Conservation (phyloP, 768 basidiomycete species). For the Paxillus involutus region DNA sequence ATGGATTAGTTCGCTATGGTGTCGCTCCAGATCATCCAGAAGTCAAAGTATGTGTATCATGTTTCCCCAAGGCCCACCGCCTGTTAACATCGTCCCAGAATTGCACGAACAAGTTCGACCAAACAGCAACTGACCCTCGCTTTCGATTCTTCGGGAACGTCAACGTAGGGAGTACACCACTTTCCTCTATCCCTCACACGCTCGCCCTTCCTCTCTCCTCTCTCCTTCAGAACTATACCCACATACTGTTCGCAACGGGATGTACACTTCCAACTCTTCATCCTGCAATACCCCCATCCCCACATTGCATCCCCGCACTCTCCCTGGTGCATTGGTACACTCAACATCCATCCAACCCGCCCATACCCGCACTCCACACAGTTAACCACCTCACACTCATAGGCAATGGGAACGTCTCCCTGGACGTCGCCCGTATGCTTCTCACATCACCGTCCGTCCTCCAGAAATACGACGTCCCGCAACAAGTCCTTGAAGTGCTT, state of each 20-base stretch:
- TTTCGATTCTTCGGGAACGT: slow-evolving; percentile 94
- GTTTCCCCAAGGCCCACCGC: neutral
- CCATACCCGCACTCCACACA: slow-evolving; percentile 63
- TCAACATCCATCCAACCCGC: slow-evolving; percentile 70
- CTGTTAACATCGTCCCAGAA: slow-evolving; percentile 55
- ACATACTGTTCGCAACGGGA: slow-evolving; percentile 85
- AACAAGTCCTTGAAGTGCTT: slow-evolving; percentile 68
- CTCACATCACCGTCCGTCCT: slow-evolving; percentile 68
- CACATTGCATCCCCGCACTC: slow-evolving; percentile 67
- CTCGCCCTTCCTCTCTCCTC: slow-evolving; percentile 58
- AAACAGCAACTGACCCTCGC: slow-evolving; percentile 72
- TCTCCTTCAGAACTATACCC: slow-evolving; percentile 74
- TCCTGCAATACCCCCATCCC: slow-evolving; percentile 47
- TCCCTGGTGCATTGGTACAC: slow-evolving; percentile 97
- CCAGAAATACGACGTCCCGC: slow-evolving; percentile 74
- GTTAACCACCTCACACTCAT: slow-evolving; percentile 77
- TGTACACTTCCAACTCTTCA: slow-evolving; percentile 68
- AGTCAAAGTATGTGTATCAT: slow-evolving; percentile 65
- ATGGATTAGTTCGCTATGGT: slow-evolving; percentile 93
- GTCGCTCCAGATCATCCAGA: slow-evolving; percentile 99
- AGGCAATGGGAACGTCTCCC: slow-evolving; percentile 92
- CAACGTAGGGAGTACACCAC: slow-evolving; percentile 43
- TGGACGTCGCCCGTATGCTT: slow-evolving; percentile 90
- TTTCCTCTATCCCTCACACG: slow-evolving; percentile 50
- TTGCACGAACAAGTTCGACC: slow-evolving; percentile 93